Evolutionary conservation across 805 yeast genomes (phyloP), one percentile per base, ranked within the genome.

Genomic region (Yarrowia sp.): DNA sequence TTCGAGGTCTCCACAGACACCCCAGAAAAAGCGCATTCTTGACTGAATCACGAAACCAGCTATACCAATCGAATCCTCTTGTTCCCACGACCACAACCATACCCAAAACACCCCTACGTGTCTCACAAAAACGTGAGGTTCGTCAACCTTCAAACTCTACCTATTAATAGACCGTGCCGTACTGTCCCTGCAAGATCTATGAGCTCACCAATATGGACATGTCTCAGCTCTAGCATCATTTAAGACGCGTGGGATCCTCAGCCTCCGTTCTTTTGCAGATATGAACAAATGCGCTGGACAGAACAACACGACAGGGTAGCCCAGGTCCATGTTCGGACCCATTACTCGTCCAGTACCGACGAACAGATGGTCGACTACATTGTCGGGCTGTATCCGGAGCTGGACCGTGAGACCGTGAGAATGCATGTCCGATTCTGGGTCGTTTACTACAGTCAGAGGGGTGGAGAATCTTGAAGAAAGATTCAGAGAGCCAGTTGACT

Each of bases 251-350:
- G 45, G 10, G 5, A 19, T 53, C 59, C 59, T 16, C 59, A 19
- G 12, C 8, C 26, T 35, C 42, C 8, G 45, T 5, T 12, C 14
- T 22, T 22, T 40, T 11, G 36, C 46, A 15, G 48, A 22, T 56
- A 56, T 56, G 63, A 48, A 40, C 59, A 22, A 43, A 59, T 59
- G 52, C 50, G 65, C 42, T 59, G 65, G 65, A 59, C 65, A 59
- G 65, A 59, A 43, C 65, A 59, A 43, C 65, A 59, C 52, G 65
- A 59, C 65, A 26, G 65, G 50, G 65, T 59, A 35, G 65, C 65
- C 16, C 65, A 59, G 35, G 65, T 36, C 7, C 52, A 59, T 16
- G 65, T 45, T 5, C 40, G 52, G 12, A 43, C 65, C 52, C 65
- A 59, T 16, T 45, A 43, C 15, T 7, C 52, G 42, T 22, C 42